Evolutionary conservation across 2,329 filamentous ascomycete genomes (phyloP).

Genomic region (Epicoccum nigrum): DNA sequence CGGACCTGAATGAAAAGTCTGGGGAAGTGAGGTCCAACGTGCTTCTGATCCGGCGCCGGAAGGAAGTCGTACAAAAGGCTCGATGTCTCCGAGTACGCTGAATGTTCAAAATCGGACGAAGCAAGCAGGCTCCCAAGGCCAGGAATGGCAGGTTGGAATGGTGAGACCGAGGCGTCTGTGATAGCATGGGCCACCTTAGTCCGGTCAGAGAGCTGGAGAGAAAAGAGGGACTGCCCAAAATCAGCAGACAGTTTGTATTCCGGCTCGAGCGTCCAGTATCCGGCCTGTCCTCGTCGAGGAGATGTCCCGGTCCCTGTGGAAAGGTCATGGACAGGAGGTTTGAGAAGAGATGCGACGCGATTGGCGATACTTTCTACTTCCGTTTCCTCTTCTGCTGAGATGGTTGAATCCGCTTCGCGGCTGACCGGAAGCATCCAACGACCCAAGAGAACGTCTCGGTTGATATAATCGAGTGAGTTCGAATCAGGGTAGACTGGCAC

Average conservation of each 20-base stretch:
- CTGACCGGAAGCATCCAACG: slow-evolving; percentile 34
- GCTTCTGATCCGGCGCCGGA: slow-evolving; percentile 23
- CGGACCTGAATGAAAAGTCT: slow-evolving; percentile 32
- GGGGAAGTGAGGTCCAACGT: slow-evolving; percentile 24
- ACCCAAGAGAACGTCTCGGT: slow-evolving; percentile 28
- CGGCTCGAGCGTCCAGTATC: slow-evolving; percentile 25
- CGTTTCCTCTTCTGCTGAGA: neutral
- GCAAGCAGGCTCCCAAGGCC: slow-evolving; percentile 33
- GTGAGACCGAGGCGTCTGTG: slow-evolving; percentile 6
- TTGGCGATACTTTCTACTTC: slow-evolving; percentile 9
- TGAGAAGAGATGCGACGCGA: slow-evolving; percentile 3
- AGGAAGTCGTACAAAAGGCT: slow-evolving; percentile 34
- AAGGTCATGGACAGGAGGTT: slow-evolving; percentile 1
- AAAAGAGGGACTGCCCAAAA: slow-evolving; percentile 36
- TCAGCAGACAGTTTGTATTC: slow-evolving; percentile 23
- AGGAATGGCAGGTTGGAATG: slow-evolving; percentile 28
- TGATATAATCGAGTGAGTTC: slow-evolving; percentile 29
- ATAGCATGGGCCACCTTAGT: slow-evolving; percentile 5
- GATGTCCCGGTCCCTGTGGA: slow-evolving; percentile 1
- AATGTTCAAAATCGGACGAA: slow-evolving; percentile 17
- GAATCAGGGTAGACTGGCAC: slow-evolving; percentile 25
- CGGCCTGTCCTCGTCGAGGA: slow-evolving; percentile 10
- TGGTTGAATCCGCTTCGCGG: slow-evolving; percentile 3
- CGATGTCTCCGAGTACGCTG: slow-evolving; percentile 16
- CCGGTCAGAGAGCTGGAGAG: slow-evolving; percentile 14